A percentile compares a stretch with the other conserved stretches of the same genome.
Evolutionary conservation across 1,284 basidiomycete genomes (phyloP).

Genomic region (Chalciporus sp.): DNA sequence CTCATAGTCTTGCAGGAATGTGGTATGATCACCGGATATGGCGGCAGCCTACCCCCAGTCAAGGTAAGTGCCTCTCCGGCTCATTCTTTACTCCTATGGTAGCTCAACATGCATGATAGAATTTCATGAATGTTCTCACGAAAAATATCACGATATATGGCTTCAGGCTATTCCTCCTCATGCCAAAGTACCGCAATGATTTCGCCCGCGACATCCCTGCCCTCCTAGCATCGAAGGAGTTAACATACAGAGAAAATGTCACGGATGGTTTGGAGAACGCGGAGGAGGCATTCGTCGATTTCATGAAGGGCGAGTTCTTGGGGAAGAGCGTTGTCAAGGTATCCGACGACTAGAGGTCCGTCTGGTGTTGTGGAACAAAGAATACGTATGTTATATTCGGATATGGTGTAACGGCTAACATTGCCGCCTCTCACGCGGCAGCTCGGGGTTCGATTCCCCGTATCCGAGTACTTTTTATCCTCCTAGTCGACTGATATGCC

Average conservation of each 20-base stretch:
- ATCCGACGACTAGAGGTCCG: no score
- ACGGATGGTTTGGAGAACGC: constrained; percentile 22
- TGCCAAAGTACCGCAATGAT: not conserved
- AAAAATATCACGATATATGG: no score
- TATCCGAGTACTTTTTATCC: constrained; percentile 48
- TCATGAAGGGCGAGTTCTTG: constrained; percentile 12
- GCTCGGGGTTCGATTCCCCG: constrained; percentile 81
- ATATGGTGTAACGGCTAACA: constrained; percentile 70
- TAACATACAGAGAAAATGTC: constrained; percentile 2
- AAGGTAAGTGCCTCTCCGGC: no score
- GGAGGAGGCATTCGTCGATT: not conserved
- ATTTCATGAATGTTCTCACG: no score
- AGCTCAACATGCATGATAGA: no score
- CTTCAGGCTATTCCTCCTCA: no score
- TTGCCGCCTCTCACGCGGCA: constrained; percentile 71
- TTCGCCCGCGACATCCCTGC: no score
- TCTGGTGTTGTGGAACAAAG: no score
- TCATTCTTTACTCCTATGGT: no score
- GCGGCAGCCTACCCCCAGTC: no score
- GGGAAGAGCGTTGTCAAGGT: constrained; percentile 13
- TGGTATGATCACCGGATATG: constrained; percentile 16
- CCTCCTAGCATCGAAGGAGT: constrained; percentile 10
- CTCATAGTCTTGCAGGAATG: constrained; percentile 15
- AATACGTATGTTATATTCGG: constrained; percentile 25
- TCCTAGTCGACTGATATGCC: not conserved